phyloP scores from a whole-genome alignment of 2,329 filamentous ascomycete genomes.

The Dothideomycetes sp. region DNA sequence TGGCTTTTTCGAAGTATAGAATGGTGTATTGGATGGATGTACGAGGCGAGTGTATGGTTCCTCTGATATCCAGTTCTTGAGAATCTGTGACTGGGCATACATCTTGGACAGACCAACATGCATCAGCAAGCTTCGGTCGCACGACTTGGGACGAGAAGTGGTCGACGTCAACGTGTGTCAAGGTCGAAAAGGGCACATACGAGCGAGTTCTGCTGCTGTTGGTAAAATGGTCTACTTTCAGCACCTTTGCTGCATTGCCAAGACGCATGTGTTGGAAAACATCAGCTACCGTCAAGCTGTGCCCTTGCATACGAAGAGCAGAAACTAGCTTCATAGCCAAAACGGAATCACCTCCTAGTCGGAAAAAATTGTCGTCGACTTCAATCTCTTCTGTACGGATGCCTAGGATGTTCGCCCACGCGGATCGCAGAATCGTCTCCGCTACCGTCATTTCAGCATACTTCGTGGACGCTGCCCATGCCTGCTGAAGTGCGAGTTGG shows the following conservation, averaged over 20 bases:
- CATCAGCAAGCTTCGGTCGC: slow-evolving; percentile 39
- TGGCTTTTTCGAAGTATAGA: slow-evolving; percentile 45
- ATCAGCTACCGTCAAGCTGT: slow-evolving; percentile 43
- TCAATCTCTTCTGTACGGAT: slow-evolving; percentile 37
- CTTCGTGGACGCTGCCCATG: slow-evolving; percentile 22
- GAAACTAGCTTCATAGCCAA: slow-evolving; percentile 50
- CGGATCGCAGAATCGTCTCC: slow-evolving; percentile 29
- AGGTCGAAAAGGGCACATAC: slow-evolving; percentile 40
- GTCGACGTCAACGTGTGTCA: slow-evolving; percentile 30
- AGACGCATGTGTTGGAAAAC: slow-evolving; percentile 40
- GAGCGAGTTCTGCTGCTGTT: slow-evolving; percentile 13
- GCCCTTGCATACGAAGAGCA: slow-evolving; percentile 37
- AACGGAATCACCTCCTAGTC: slow-evolving; percentile 49
- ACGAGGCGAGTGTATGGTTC: slow-evolving; percentile 46
- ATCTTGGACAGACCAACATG: slow-evolving; percentile 19
- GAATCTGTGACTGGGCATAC: slow-evolving; percentile 14
- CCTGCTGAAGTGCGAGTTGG: slow-evolving; percentile 15
- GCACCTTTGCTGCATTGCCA: slow-evolving; percentile 41
- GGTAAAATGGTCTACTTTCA: slow-evolving; percentile 27
- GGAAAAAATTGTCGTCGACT: slow-evolving; percentile 49
- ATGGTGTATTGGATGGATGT: slow-evolving; percentile 55
- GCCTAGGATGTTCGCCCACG: slow-evolving; percentile 40
- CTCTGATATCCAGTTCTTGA: slow-evolving; percentile 32
- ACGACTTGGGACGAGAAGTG: slow-evolving; percentile 39
- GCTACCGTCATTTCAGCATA: slow-evolving; percentile 22